These are phyloP conservation scores for Reticulascus tulasneorum DNA, from an alignment of 2,329 filamentous ascomycete species.

Conservation along the genomic window DNA sequence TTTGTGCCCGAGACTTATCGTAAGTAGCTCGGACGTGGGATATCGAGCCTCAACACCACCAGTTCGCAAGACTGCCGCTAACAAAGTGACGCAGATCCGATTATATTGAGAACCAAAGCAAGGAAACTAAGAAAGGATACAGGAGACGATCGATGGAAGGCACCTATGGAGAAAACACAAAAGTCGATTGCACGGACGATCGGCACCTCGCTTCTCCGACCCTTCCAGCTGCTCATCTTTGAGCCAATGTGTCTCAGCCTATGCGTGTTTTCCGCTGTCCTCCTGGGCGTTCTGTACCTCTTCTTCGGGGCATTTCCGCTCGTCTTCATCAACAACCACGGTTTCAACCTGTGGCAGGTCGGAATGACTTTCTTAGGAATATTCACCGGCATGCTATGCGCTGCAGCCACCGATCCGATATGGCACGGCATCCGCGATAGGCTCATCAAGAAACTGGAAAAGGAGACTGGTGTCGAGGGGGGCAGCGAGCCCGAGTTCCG, in stretches of 20 bases:
- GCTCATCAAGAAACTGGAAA: conserved; percentile 52
- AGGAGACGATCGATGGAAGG: conserved; percentile 71
- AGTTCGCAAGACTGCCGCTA: not conserved
- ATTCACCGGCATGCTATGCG: conserved; percentile 63
- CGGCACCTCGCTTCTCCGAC: conserved; percentile 57
- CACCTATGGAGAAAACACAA: conserved; percentile 69
- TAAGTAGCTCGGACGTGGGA: conserved; percentile 26
- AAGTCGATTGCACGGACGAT: conserved; percentile 64
- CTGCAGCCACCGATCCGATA: conserved; percentile 59
- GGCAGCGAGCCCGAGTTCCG: conserved; percentile 82
- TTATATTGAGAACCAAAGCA: conserved; percentile 72
- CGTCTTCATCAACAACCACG: conserved; percentile 71
- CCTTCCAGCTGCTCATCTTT: conserved; percentile 72
- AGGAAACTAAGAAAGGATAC: conserved; percentile 66
- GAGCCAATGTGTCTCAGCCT: conserved; percentile 85
- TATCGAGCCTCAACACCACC: not conserved
- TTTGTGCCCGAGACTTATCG: conserved; percentile 87
- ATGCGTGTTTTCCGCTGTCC: conserved; percentile 75
- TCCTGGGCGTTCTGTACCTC: conserved; percentile 85
- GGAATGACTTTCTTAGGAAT: conserved; percentile 77
- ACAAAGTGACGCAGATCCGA: conserved; percentile 41
- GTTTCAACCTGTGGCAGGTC: conserved; percentile 73
- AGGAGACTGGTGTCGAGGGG: conserved; percentile 46
- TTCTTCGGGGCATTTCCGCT: conserved; percentile 87
- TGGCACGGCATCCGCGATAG: conserved; percentile 59